phyloP scores from a whole-genome alignment of 2,329 filamentous ascomycete genomes.

The Parastagonospora nodorum region DNA sequence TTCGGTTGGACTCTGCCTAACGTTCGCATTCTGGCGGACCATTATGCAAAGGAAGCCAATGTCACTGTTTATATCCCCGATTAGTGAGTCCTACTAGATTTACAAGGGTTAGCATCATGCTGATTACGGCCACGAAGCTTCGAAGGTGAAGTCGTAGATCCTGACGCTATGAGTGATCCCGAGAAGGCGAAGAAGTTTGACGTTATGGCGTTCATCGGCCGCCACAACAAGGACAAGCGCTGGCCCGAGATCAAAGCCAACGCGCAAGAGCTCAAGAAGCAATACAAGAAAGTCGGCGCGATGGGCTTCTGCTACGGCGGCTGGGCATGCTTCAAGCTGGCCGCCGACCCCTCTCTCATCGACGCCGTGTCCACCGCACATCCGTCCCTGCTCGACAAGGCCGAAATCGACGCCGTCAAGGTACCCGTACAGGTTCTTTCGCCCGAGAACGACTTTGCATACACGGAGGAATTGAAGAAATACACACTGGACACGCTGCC shows the following conservation, averaged over 20 bases:
- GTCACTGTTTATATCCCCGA: constrained; percentile 55
- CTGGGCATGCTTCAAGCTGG: constrained; percentile 42
- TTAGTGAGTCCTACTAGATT: constrained; percentile 33
- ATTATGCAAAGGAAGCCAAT: constrained; percentile 52
- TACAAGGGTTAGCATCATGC: background rate
- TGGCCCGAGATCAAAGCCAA: constrained; percentile 46
- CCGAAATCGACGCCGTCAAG: constrained; percentile 36
- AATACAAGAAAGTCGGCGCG: constrained; percentile 49
- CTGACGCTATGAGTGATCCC: constrained; percentile 29
- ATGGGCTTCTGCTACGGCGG: constrained; percentile 58
- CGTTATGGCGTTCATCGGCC: constrained; percentile 44
- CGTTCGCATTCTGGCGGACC: constrained; percentile 53
- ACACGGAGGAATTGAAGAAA: constrained; percentile 38
- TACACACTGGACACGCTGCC: constrained; percentile 34
- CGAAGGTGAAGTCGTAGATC: constrained; percentile 47
- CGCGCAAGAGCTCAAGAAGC: constrained; percentile 43
- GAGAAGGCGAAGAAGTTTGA: constrained; percentile 45
- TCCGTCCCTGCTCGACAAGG: constrained; percentile 35
- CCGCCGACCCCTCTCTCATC: constrained; percentile 35
- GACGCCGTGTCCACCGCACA: constrained; percentile 38
- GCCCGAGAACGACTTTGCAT: constrained; percentile 34
- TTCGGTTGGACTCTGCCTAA: constrained; percentile 57
- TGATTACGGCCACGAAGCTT: constrained; percentile 24
- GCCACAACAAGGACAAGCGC: constrained; percentile 47
- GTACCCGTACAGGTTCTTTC: constrained; percentile 39